Evolutionary conservation across 2,329 filamentous ascomycete species (phyloP).

Genomic region (Chaetothyriales sp.): DNA sequence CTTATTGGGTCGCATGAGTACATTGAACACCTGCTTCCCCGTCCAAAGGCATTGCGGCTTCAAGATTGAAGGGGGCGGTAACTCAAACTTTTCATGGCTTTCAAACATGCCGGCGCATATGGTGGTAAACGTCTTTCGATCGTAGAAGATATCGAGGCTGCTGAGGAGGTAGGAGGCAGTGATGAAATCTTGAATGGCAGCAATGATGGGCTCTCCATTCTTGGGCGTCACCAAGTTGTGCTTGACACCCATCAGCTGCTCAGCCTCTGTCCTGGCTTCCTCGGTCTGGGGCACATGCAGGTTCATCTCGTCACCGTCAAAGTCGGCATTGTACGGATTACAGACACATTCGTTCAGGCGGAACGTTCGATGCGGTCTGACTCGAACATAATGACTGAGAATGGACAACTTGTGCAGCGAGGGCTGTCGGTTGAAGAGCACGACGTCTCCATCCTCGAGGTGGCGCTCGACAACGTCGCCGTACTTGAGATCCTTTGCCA

Average conservation of each 20-base stretch:
- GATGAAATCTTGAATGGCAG: constrained; percentile 98
- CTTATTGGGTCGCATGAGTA: constrained; percentile 80
- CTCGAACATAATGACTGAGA: constrained; percentile 85
- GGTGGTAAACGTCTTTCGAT: constrained; percentile 75
- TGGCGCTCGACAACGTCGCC: constrained; percentile 91
- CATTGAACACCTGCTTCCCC: constrained; percentile 89
- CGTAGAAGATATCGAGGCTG: constrained; percentile 85
- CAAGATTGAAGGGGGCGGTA: constrained; percentile 74
- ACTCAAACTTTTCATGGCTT: constrained; percentile 59
- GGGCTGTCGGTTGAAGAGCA: constrained; percentile 94
- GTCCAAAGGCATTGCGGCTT: constrained; percentile 87
- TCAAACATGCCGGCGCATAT: constrained; percentile 92
- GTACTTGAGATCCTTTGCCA: constrained; percentile 61
- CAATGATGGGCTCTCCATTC: constrained; percentile 95
- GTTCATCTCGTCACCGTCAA: constrained; percentile 99
- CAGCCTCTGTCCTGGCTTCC: constrained; percentile 87
- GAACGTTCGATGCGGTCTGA: constrained; percentile 90
- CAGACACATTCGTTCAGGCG: constrained; percentile 96
- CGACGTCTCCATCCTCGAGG: constrained; percentile 86
- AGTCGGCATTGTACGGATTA: constrained; percentile 96
- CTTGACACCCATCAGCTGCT: constrained; percentile 94
- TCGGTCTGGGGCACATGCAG: constrained; percentile 95
- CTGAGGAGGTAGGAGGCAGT: constrained; percentile 85
- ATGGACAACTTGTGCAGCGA: constrained; percentile 98
- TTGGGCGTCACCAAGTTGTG: constrained; percentile 92